Percentiles rank a stretch among this genome's conserved stretches.
phyloP scores from a whole-genome alignment of 192 early-diverging fungal genomes.

The Pilaira anomala region DNA sequence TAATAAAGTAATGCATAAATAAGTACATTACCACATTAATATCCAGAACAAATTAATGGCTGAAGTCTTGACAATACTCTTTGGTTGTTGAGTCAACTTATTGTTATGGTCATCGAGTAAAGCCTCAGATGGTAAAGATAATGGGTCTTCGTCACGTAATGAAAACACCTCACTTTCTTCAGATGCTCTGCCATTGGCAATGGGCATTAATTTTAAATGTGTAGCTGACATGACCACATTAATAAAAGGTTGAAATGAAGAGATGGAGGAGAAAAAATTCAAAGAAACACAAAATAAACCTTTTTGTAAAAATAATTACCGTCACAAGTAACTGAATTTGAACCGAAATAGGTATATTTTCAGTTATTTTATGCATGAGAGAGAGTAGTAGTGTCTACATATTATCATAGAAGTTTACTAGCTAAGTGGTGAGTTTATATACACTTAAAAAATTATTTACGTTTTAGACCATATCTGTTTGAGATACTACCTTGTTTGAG shows the following conservation, averaged over 20 bases:
- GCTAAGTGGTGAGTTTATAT: too few species aligned
- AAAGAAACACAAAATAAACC: too few species aligned
- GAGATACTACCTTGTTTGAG: too few species aligned
- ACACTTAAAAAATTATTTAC: too few species aligned
- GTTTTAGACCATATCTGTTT: too few species aligned
- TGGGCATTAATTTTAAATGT: neutral
- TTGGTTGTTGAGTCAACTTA: neutral
- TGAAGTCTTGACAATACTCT: slow-evolving; percentile 13
- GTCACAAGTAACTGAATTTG: too few species aligned
- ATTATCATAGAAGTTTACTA: too few species aligned
- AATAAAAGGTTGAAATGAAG: neutral
- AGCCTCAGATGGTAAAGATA: neutral
- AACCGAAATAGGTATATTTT: too few species aligned
- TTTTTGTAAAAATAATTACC: too few species aligned
- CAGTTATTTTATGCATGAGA: too few species aligned
- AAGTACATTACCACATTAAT: slow-evolving; percentile 22
- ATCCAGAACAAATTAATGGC: slow-evolving; percentile 28
- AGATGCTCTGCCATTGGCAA: neutral
- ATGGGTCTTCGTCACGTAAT: slow-evolving; percentile 7
- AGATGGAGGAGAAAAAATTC: neutral
- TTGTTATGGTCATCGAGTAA: neutral
- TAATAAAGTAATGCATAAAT: neutral
- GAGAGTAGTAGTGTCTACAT: too few species aligned
- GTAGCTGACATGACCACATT: slow-evolving; percentile 11
- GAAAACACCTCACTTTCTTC: slow-evolving; percentile 15